phyloP scores from a whole-genome alignment of 352 stramenopile species.

The Phytophthora nicotianae region DNA sequence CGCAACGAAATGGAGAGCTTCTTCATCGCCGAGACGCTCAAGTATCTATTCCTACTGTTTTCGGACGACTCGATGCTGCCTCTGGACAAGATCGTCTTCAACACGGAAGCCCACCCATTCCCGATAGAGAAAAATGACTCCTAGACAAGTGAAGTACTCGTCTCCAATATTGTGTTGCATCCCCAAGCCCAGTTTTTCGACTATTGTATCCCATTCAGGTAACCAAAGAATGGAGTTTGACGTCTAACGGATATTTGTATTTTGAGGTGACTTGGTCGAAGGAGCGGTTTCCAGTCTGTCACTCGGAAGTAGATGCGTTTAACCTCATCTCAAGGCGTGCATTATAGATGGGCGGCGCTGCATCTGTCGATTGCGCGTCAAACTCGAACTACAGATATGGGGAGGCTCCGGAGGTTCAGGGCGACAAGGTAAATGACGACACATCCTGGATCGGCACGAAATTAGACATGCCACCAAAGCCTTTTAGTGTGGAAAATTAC shows the following conservation, averaged over 20 bases:
- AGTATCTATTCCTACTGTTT: constrained; percentile 95
- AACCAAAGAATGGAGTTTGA: constrained; percentile 17
- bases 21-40: constrained; percentile 94
- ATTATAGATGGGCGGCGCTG: constrained; percentile 30
- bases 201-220: constrained; percentile 2
- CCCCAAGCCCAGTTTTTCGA: constrained; percentile 17
- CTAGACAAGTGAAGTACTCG: constrained; percentile 23
- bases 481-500: constrained; percentile 57
- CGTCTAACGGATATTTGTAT: constrained; percentile 23
- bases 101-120: constrained; percentile 89
- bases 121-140: constrained; percentile 42
- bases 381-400: constrained; percentile 27
- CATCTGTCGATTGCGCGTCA: constrained; percentile 27
- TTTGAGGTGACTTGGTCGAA: constrained; percentile 4
- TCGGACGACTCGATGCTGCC: constrained; percentile 79
- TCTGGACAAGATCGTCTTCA: constrained; percentile 89
- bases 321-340: constrained; percentile 5
- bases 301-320: constrained; percentile 20
- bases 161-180: constrained; percentile 19
- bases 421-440: constrained; percentile 11
- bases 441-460: constrained; percentile 54
- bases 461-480: constrained; percentile 61
- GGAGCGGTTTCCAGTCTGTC: constrained; percentile 22
- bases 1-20: constrained; percentile 91
- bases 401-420: constrained; percentile 8